Conservation (phyloP, 306 rosid species). For the barrel medic (Medicago truncatula) region MtrunA17r5.0-ANR NC_053045.1:53826501-53827000, state of each 20-base stretch:
- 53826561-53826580: too few relatives aligned
- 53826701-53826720: background rate
- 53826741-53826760: conserved; percentile 36
- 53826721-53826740: conserved; percentile 8
- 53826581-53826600: too few relatives aligned
- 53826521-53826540: too few relatives aligned
- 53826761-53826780: background rate
- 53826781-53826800: background rate
- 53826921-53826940: conserved; percentile 21
- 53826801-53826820: background rate
- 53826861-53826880: conserved; percentile 44
- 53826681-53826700: conserved; percentile 7
- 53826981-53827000: conserved; percentile 32
- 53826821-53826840: conserved; percentile 22
- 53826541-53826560: too few relatives aligned
- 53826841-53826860: conserved; percentile 28
- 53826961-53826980: conserved; percentile 26
- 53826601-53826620: too few relatives aligned
- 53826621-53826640: too few relatives aligned
- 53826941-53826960: conserved; percentile 15
- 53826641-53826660: too few relatives aligned
- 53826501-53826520: too few relatives aligned
- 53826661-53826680: too few relatives aligned
- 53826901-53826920: conserved; percentile 21
- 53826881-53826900: conserved; percentile 19